Conservation (phyloP, 345 rosid genomes). For the Syzygium oleosum region DNA sequence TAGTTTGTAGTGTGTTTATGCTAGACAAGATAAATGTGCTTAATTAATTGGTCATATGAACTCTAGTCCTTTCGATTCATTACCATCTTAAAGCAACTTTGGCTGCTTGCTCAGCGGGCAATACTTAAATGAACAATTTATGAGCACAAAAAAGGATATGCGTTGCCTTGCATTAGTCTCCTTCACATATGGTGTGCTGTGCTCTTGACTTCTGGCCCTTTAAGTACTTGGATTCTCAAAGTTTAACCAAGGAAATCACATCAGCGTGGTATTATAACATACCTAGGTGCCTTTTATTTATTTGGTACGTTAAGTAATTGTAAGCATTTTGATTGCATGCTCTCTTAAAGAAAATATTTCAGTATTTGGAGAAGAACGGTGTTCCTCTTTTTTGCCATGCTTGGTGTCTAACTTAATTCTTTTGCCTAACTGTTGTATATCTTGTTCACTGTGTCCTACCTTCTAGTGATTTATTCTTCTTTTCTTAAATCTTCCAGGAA, state of each 20-base stretch:
- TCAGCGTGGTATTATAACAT: not conserved
- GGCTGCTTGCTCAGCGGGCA: not conserved
- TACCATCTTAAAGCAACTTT: not conserved
- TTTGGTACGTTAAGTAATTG: not conserved
- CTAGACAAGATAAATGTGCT: not conserved
- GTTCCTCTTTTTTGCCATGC: not conserved
- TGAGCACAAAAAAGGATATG: not conserved
- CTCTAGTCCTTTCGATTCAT: not conserved
- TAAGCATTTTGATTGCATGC: not conserved
- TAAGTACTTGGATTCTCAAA: not conserved
- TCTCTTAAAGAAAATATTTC: not conserved
- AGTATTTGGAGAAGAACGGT: not conserved
- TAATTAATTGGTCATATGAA: not conserved
- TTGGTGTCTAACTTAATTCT: not conserved
- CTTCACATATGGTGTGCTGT: not conserved
- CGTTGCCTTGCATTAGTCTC: not conserved
- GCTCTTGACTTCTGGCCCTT: not conserved
- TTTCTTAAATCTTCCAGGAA: constrained; percentile 29
- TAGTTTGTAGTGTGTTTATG: not conserved
- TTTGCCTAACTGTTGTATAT: not conserved
- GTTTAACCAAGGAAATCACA: not conserved
- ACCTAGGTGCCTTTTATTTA: not conserved
- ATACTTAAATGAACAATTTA: not conserved
- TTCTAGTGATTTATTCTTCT: not conserved
- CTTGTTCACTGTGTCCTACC: not conserved